Evolutionary conservation across 2,329 filamentous ascomycete species (phyloP).

Genomic region (Chrysosphaeria jannelii): DNA sequence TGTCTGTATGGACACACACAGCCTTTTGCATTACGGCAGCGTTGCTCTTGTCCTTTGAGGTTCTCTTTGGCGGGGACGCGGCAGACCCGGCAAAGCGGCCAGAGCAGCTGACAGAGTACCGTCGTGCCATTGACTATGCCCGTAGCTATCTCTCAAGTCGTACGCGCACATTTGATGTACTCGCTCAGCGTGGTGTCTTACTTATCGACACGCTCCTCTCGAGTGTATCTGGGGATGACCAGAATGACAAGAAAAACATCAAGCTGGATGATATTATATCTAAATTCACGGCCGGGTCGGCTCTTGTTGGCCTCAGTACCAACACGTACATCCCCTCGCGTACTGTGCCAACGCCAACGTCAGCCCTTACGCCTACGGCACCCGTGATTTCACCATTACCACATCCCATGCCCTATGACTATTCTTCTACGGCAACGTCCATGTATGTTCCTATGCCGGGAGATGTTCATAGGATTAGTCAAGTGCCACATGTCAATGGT

Average conservation of each 20-base stretch:
- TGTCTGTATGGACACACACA: constrained; percentile 7
- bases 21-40: constrained; percentile 7
- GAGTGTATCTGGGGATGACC: constrained; percentile 1
- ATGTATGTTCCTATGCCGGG: not conserved
- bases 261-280: constrained; percentile 4
- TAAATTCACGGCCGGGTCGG: constrained; percentile 4
- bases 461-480: not conserved
- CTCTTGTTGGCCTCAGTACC: constrained; percentile 3
- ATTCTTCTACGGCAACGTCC: not conserved
- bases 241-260: constrained; percentile 1
- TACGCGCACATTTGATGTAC: constrained; percentile 4
- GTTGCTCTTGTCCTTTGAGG: constrained; percentile 6
- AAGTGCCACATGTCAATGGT: not conserved
- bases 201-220: constrained; percentile 5
- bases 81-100: not conserved
- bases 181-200: constrained; percentile 5
- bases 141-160: constrained; percentile 4
- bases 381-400: not conserved
- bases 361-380: constrained; percentile 1
- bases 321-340: constrained; percentile 3
- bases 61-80: constrained; percentile 2
- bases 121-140: constrained; percentile 3
- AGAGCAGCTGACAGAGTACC: constrained; percentile 2
- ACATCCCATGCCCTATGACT: not conserved
- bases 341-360: not conserved